Percentiles rank a stretch among this genome's conserved stretches.
Conservation (phyloP, 768 basidiomycete species). For the Mycena maculata region DNA sequence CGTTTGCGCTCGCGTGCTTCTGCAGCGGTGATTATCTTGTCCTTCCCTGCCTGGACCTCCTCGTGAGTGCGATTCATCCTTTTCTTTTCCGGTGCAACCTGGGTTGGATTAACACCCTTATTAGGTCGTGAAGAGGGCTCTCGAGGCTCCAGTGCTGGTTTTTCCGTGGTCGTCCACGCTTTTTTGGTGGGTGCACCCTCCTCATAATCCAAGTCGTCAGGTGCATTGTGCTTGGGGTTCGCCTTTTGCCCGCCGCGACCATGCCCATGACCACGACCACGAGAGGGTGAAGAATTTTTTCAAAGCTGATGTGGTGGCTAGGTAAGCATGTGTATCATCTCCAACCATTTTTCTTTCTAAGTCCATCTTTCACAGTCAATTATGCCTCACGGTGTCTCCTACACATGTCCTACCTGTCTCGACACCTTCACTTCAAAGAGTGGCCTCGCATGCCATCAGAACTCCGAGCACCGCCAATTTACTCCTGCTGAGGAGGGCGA, state of each 20-base stretch:
- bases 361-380: not conserved
- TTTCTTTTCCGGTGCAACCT: not conserved
- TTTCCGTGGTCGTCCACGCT: not conserved
- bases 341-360: not conserved
- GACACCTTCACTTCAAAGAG: not conserved
- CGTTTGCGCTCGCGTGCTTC: not conserved
- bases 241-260: not conserved
- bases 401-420: not conserved
- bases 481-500: conserved; percentile 6
- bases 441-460: not conserved
- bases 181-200: not conserved
- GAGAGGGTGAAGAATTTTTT: not conserved
- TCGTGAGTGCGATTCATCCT: not conserved
- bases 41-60: not conserved
- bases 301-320: not conserved
- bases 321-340: not conserved
- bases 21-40: not conserved
- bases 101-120: too few species aligned
- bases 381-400: conserved; percentile 1
- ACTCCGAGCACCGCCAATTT: not conserved
- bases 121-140: too few species aligned
- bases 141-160: too few species aligned
- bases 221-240: not conserved
- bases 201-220: not conserved
- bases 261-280: not conserved